phyloP scores from a whole-genome alignment of 331 rosid species.

The Spiraea crenata region DNA sequence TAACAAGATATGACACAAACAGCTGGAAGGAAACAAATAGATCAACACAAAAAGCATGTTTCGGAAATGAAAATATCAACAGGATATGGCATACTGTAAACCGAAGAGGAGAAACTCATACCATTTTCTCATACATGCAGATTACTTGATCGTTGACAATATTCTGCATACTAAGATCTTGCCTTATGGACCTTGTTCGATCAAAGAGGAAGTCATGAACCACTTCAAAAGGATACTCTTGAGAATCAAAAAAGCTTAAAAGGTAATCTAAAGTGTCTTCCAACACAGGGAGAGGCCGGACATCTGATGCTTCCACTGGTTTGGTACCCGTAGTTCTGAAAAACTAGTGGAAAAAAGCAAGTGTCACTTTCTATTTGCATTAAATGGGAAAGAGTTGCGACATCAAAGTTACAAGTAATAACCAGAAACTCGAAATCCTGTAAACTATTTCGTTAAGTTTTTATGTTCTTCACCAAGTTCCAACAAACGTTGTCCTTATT shows the following conservation, averaged over 20 bases:
- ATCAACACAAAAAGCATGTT: not conserved
- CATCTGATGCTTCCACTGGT: slow-evolving; percentile 60
- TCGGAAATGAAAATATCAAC: not conserved
- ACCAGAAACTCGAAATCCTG: not conserved
- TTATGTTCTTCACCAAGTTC: not conserved
- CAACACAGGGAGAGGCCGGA: slow-evolving; percentile 74
- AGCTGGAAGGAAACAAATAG: not conserved
- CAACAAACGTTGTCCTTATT: not conserved
- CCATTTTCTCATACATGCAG: slow-evolving; percentile 76
- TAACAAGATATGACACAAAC: not conserved
- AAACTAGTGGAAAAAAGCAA: slow-evolving; percentile 48
- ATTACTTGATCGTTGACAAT: slow-evolving; percentile 55
- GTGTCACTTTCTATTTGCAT: not conserved
- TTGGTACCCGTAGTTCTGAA: slow-evolving; percentile 77
- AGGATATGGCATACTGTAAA: slow-evolving; percentile 5
- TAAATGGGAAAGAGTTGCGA: not conserved
- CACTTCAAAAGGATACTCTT: slow-evolving; percentile 68
- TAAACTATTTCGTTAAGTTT: too few relatives aligned
- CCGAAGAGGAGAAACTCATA: slow-evolving; percentile 24
- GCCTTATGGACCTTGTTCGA: slow-evolving; percentile 91
- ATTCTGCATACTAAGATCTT: slow-evolving; percentile 82
- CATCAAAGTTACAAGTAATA: slow-evolving; percentile 6
- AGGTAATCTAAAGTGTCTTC: slow-evolving; percentile 69
- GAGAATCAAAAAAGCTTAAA: slow-evolving; percentile 50
- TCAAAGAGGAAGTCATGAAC: slow-evolving; percentile 82